Conservation (phyloP, 208 protist genomes). For the Tritrichomonas foetus region DNA sequence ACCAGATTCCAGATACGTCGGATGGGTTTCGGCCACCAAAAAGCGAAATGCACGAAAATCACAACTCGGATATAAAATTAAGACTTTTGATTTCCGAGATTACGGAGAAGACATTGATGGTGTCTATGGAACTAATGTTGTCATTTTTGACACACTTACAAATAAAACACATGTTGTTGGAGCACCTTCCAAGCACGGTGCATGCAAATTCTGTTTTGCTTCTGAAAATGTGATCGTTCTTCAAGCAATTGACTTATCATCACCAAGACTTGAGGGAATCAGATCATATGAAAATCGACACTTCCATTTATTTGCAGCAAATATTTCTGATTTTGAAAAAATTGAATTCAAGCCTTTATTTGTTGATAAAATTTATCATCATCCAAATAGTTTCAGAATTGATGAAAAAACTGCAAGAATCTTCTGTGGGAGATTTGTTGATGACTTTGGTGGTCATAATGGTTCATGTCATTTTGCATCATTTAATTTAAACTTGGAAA, state of each 20-base stretch:
- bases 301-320: not conserved
- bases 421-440: not conserved
- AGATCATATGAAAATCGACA: not conserved
- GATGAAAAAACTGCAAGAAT: not conserved
- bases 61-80: not conserved
- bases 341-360: not conserved
- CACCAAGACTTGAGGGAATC: not conserved
- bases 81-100: not conserved
- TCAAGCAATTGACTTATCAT: not conserved
- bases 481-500: not conserved
- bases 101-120: not conserved
- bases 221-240: not conserved
- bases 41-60: not conserved
- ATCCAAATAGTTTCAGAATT: not conserved
- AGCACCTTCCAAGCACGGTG: not conserved
- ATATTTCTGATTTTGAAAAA: not conserved
- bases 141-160: not conserved
- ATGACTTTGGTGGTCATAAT: not conserved
- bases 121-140: not conserved
- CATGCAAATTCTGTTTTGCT: conserved; percentile 8
- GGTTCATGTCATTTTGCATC: not conserved
- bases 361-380: too few relatives aligned
- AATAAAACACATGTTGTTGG: not conserved
- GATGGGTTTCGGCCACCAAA: not conserved
- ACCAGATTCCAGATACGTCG: not conserved